Conservation (phyloP, 371 early-diverging fungal genomes). For the Mucor plumbeus region DNA sequence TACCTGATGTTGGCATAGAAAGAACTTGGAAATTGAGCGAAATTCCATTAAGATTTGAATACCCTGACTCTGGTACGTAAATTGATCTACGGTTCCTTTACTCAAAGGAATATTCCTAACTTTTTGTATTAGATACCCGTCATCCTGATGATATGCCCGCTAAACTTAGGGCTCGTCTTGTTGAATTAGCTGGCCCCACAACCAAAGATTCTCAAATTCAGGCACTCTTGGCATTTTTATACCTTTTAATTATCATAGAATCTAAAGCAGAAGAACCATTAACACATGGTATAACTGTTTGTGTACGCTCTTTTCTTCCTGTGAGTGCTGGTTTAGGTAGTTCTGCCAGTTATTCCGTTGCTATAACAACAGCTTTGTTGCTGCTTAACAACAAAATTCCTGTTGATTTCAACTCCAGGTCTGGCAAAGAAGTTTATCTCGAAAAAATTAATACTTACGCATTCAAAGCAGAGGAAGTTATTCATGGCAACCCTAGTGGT, state of each 20-base stretch:
- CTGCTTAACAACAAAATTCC: constrained; percentile 49
- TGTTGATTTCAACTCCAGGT: constrained; percentile 22
- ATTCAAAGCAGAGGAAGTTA: constrained; percentile 89
- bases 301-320: constrained; percentile 81
- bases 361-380: constrained; percentile 79
- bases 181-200: constrained; percentile 17
- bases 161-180: constrained; percentile 26
- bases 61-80: constrained; percentile 27
- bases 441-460: constrained; percentile 84
- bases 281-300: constrained; percentile 59
- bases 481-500: constrained; percentile 96
- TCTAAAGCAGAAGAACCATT: constrained; percentile 20
- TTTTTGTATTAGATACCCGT: constrained; percentile 28
- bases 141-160: constrained; percentile 48
- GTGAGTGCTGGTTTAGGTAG: constrained; percentile 97
- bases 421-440: constrained; percentile 27
- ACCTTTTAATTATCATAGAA: constrained; percentile 38
- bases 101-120: not conserved
- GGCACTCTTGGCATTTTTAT: constrained; percentile 53
- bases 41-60: constrained; percentile 32
- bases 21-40: constrained; percentile 46
- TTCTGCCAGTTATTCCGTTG: constrained; percentile 91
- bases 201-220: constrained; percentile 31
- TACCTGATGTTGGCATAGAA: constrained; percentile 62
- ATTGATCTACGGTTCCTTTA: not conserved